Base-by-base conservation (phyloP, 2,329 filamentous ascomycete genomes). In the Apiospora sp. region DNA sequence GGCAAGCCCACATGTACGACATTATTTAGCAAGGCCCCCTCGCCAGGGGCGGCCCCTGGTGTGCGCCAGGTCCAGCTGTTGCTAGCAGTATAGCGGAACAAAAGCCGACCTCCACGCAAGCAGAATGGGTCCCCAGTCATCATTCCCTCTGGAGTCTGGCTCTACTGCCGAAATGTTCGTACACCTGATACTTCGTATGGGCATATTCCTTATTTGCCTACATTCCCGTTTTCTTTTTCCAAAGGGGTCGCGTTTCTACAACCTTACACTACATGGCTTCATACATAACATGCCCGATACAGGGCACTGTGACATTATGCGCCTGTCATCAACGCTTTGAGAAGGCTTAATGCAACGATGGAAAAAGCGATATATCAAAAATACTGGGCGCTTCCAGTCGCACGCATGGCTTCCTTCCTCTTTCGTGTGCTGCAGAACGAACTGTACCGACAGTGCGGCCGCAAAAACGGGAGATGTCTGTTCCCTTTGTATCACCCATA, bases 1-100 rank as follows among this genome's bases (percentile, higher is more conserved):
- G 54, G 37, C 30, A 61, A 37, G 30, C 30, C 54, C 54, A 61
- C 54, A 61, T 37, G 27, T 61, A 61, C 54, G 54, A 61, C 54
- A 61, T 34, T 19, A 16, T 3, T 27, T 3, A 61, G 51, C 54
- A 34, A 22, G 30, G 46, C 6, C 46, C 46, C 46, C 46, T 8
- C 6, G 22, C 4, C 49, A 27, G 24, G 8, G 13, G 24, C 24
- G 51, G 54, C 54, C 54, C 54, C 54, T 61, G 54, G 49, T 30
- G 27, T 30, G 7, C 7, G 49, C 49, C 49, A 54, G 49, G 24
- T 27, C 24, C 49, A 54, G 24, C 13, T 22, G 14, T 22, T 37
- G 54, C 54, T 61, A 41, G 37, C 37, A 41, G 37, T 41, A 34
- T 34, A 61, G 54, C 27, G 54, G 54, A 61, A 30, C 54, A 37